Conservation (phyloP, 768 basidiomycete genomes). For the Agrocybe chaxingu region DNA sequence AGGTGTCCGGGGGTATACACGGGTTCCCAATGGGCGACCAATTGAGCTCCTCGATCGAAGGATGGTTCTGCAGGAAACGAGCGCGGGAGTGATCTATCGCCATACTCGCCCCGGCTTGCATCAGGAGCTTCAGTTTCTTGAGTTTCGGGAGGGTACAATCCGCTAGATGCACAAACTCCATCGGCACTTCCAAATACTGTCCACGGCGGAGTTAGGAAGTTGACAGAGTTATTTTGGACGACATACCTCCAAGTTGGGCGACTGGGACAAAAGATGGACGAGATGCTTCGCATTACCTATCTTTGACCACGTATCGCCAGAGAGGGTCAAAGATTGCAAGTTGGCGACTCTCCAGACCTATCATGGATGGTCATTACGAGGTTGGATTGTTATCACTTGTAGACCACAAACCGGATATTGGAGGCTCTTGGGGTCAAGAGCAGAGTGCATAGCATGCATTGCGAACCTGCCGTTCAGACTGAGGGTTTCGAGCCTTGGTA, state of each 20-base stretch:
- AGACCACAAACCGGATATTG: constrained; percentile 36
- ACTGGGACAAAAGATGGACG: constrained; percentile 23
- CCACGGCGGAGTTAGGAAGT: background rate
- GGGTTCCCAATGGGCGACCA: constrained; percentile 41
- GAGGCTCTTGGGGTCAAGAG: constrained; percentile 24
- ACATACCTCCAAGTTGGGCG: constrained; percentile 27
- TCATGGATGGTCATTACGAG: background rate
- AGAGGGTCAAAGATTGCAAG: constrained; percentile 25
- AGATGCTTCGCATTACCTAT: constrained; percentile 26
- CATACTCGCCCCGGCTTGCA: constrained; percentile 36
- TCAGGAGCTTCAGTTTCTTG: constrained; percentile 35
- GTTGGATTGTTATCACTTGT: background rate
- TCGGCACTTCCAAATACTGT: constrained; percentile 43
- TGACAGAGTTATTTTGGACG: background rate
- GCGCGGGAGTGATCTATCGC: constrained; percentile 31
- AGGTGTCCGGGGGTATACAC: constrained; percentile 27
- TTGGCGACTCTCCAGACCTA: constrained; percentile 30
- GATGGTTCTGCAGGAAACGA: constrained; percentile 42
- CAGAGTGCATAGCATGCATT: constrained; percentile 27
- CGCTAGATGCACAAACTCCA: constrained; percentile 37
- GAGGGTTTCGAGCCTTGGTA: constrained; percentile 30
- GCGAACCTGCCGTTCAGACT: constrained; percentile 37
- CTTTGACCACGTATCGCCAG: constrained; percentile 28
- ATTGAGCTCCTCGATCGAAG: constrained; percentile 40
- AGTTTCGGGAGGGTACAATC: constrained; percentile 37